Evolutionary conservation across 108 stramenopile genomes (phyloP).

Genomic region (Nitzschia inconspicua): DNA sequence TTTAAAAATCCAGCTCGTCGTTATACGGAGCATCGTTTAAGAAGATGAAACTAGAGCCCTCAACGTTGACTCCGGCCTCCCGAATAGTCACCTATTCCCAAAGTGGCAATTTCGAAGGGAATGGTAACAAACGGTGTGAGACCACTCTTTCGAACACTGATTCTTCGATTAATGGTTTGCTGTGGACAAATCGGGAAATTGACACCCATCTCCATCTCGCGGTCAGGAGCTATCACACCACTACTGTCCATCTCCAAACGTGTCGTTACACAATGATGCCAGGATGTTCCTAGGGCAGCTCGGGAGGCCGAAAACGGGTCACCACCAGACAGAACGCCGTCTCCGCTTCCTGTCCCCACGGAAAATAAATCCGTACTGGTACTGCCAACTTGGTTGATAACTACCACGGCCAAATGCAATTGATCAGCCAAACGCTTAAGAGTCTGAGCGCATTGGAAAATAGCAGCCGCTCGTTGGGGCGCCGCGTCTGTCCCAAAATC

Average conservation of each 20-base stretch:
- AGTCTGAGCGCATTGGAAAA: conserved; percentile 62
- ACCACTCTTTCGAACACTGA: conserved; percentile 48
- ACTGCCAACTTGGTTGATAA: conserved; percentile 76
- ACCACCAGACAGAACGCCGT: neutral
- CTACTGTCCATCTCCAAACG: conserved; percentile 56
- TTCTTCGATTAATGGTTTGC: no score
- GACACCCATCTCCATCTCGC: neutral
- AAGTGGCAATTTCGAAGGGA: conserved; percentile 16
- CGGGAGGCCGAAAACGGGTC: neutral
- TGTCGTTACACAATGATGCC: conserved; percentile 87
- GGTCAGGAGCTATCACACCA: neutral
- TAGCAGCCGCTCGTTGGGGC: conserved; percentile 45
- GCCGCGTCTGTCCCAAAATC: conserved; percentile 56
- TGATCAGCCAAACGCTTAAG: conserved; percentile 73
- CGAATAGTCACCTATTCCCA: conserved; percentile 17
- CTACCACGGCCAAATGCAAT: conserved; percentile 64
- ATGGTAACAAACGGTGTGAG: conserved; percentile 4
- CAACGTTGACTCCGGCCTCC: no score
- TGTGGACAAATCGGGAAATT: no score
- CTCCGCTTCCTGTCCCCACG: neutral
- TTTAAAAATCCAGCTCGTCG: no score
- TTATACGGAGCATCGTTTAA: no score
- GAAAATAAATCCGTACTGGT: no score
- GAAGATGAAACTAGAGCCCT: no score
- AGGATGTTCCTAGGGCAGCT: conserved; percentile 76